Percentiles rank a stretch among this genome's conserved stretches.
These are phyloP conservation scores for Zygotorulaspora chibaensis DNA, from an alignment of 805 yeast species.

Conservation along the genomic window DNA sequence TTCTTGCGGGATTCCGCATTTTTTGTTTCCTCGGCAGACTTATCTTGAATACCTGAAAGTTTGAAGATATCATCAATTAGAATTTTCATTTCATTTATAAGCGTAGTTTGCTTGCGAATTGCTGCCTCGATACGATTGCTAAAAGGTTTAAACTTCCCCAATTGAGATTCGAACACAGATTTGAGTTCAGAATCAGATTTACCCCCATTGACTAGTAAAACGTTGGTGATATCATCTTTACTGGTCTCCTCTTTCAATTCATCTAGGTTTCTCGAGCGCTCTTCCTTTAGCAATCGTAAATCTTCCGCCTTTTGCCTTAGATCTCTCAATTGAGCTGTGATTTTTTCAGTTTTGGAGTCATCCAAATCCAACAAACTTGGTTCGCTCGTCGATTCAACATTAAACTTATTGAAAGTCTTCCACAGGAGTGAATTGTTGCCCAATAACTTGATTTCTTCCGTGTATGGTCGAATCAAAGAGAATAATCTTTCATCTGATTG, in stretches of 20 bases:
- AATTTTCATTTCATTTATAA: conserved; percentile 45
- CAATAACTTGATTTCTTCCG: conserved; percentile 43
- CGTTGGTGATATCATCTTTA: conserved; percentile 78
- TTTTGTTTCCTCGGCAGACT: conserved; percentile 37
- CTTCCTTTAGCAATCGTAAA: conserved; percentile 58
- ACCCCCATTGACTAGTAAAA: conserved; percentile 61
- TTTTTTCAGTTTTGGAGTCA: conserved; percentile 37
- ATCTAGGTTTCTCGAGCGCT: conserved; percentile 54
- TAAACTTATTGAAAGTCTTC: conserved; percentile 36
- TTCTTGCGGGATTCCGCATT: conserved; percentile 33
- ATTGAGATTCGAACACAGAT: conserved; percentile 61
- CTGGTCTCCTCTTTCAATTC: conserved; percentile 69
- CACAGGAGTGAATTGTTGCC: conserved; percentile 41
- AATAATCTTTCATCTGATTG: conserved; percentile 54
- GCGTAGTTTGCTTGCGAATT: conserved; percentile 56
- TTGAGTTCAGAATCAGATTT: conserved; percentile 54
- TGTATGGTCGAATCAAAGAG: conserved; percentile 42
- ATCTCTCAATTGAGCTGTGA: conserved; percentile 40
- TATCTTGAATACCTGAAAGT: conserved; percentile 42
- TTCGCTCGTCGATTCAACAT: conserved; percentile 12
- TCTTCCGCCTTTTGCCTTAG: conserved; percentile 58
- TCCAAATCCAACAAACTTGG: conserved; percentile 66
- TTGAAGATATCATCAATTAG: conserved; percentile 45
- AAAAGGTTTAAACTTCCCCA: conserved; percentile 70
- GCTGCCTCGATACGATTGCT: conserved; percentile 64